Evolutionary conservation across 345 rosid species (phyloP), one percentile per base, ranked within the genome.

Genomic region (Kandelia obovata): DNA sequence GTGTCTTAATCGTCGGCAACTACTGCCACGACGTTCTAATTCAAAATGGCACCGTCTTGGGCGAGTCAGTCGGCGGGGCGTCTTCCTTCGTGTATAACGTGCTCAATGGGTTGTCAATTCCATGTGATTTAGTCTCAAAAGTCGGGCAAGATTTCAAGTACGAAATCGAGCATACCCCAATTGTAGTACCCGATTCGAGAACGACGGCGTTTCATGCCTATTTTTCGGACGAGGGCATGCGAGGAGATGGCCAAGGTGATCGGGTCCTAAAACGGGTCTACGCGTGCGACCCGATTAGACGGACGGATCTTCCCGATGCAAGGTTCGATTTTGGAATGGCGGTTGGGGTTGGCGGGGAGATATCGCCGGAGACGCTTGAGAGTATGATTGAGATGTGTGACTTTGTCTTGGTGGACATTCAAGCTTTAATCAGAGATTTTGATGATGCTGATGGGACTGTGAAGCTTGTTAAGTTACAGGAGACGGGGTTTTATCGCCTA

Each of bases 321-420:
- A 67, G 80, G 37, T 95, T 83, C 71, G 84, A 83, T 70, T 84
- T 78, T 37, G 99, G 99, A 31, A 87, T 95, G 97, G 98, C 91
- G 10, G 96, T 95, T 63, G 99, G 98, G 6, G 89, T 95, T 4
- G 99, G 96, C 51, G 99, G 99, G 58, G 99, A 95, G 87, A 82
- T 95, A 37, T 68, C 84, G 31, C 90, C 96, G 2, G 96, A 84
- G 77, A 95, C 98, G 64, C 82, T 95, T 2, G 96, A 87, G 80
- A 86, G 75, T 67, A 89, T 95, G 98, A 74, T 86, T 21, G 90
- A 87, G 65, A 81, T 78, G 3, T 92, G 99, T 64, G 84, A 83
- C 9, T 81, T 81, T 1, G 98, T 92, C 31, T 80, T 83, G 49
- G 96, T 89, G 1, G 99, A 92, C 34, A 86, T 95, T 34, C 99